Percentiles rank a stretch among this genome's conserved stretches.
Evolutionary conservation across 139 green algal genomes (phyloP).

Genomic region (Ettlia oleoabundans): DNA sequence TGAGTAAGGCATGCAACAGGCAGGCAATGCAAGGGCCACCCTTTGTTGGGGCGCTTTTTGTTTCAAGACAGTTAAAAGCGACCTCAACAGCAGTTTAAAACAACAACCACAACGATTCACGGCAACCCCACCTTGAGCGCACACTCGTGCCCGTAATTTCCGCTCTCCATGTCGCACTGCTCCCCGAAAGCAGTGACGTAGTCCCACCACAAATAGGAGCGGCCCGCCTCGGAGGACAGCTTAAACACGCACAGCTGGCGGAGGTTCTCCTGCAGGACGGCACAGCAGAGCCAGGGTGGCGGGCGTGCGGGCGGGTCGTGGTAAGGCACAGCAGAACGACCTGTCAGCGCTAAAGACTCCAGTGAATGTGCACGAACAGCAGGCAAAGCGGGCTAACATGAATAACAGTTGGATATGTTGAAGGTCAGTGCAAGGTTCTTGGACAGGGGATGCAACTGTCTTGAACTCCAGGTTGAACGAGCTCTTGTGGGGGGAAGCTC

Average conservation of each 20-base stretch:
- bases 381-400: too few species aligned
- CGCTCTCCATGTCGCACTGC: slow-evolving; percentile 73
- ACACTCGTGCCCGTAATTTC: slow-evolving; percentile 78
- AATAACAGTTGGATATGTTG: too few species aligned
- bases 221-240: slow-evolving; percentile 59
- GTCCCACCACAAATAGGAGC: slow-evolving; percentile 88
- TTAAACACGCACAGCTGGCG: slow-evolving; percentile 88
- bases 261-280: slow-evolving; percentile 82
- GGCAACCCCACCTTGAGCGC: slow-evolving; percentile 58
- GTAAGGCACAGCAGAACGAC: too few species aligned
- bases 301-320: neutral
- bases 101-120: neutral
- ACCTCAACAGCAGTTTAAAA: too few species aligned
- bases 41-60: too few species aligned
- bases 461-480: neutral
- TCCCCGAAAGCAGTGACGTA: slow-evolving; percentile 79
- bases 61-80: too few species aligned
- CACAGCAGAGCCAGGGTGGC: neutral
- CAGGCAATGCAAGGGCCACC: too few species aligned
- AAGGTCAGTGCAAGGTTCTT: too few species aligned
- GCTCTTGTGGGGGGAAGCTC: too few species aligned
- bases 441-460: neutral
- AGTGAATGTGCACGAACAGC: neutral
- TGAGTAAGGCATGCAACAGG: too few species aligned
- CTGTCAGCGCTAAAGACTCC: too few species aligned